A percentile compares a stretch with the other conserved stretches of the same genome.
phyloP scores from a whole-genome alignment of 257 asterid species.

The Linaria vulgaris region DNA sequence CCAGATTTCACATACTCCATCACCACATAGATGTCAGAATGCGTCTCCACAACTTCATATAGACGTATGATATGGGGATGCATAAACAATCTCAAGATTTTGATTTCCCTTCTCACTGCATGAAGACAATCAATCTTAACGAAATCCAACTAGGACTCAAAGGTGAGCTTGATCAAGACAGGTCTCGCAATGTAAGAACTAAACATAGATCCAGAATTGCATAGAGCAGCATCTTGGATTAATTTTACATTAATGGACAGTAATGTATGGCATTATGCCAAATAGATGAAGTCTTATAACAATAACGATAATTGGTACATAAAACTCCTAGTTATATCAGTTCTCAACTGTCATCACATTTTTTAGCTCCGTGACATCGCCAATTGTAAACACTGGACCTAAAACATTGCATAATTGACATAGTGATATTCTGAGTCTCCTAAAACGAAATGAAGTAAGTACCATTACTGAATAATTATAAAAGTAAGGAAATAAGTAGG shows the following conservation, averaged over 20 bases:
- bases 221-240: neutral
- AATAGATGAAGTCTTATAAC: slow-evolving; percentile 9
- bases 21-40: slow-evolving; percentile 74
- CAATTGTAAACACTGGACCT: slow-evolving; percentile 6
- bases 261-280: slow-evolving; percentile 4
- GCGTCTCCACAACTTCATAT: slow-evolving; percentile 86
- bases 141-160: slow-evolving; percentile 1
- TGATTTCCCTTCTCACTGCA: slow-evolving; percentile 85
- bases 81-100: slow-evolving; percentile 83
- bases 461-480: neutral
- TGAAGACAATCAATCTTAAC: slow-evolving; percentile 10
- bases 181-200: neutral
- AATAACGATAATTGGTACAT: neutral
- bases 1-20: slow-evolving; percentile 91
- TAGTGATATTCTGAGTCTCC: slow-evolving; percentile 11
- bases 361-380: neutral
- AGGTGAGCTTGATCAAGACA: slow-evolving; percentile 10
- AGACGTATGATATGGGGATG: slow-evolving; percentile 91
- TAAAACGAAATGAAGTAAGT: neutral
- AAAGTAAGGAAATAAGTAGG: neutral
- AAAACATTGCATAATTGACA: slow-evolving; percentile 15
- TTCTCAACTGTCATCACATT: neutral
- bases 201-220: neutral
- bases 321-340: neutral
- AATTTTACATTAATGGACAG: too few relatives aligned